These are phyloP conservation scores for Stentor coeruleus DNA, from an alignment of 73 alveolate genomes.

Conservation along the genomic window DNA sequence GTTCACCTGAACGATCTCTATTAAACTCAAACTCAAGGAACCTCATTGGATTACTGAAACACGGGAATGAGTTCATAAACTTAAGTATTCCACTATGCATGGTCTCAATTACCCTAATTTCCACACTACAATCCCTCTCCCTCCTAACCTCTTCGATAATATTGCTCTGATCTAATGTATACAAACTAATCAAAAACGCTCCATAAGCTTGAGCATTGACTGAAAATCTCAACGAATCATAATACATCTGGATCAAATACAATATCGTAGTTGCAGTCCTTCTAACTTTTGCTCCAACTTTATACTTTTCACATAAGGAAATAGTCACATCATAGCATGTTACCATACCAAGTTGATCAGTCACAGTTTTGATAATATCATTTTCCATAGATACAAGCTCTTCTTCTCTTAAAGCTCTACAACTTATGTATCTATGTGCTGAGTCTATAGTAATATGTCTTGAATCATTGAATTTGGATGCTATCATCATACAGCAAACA, in stretches of 20 bases:
- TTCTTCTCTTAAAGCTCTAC: background rate
- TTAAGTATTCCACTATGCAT: background rate
- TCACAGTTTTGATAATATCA: background rate
- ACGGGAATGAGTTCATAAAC: background rate
- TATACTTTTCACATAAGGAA: background rate
- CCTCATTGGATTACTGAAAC: background rate
- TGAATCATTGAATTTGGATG: conserved; percentile 78
- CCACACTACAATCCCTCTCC: background rate
- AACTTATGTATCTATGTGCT: background rate
- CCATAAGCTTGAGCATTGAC: background rate
- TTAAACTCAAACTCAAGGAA: background rate
- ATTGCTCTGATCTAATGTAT: background rate
- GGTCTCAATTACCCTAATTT: background rate
- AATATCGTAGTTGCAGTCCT: background rate
- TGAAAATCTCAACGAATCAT: background rate
- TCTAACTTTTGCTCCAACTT: background rate
- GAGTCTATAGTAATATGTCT: conserved; percentile 32
- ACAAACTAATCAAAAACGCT: background rate
- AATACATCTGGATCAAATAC: background rate
- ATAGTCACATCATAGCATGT: background rate
- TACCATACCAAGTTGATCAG: background rate
- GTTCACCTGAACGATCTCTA: background rate
- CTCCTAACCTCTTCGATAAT: background rate
- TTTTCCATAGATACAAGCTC: background rate
- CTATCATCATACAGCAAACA: conserved; percentile 74